phyloP scores from a whole-genome alignment of 495 filamentous ascomycete species.

The Trypethelium eluteriae region DNA sequence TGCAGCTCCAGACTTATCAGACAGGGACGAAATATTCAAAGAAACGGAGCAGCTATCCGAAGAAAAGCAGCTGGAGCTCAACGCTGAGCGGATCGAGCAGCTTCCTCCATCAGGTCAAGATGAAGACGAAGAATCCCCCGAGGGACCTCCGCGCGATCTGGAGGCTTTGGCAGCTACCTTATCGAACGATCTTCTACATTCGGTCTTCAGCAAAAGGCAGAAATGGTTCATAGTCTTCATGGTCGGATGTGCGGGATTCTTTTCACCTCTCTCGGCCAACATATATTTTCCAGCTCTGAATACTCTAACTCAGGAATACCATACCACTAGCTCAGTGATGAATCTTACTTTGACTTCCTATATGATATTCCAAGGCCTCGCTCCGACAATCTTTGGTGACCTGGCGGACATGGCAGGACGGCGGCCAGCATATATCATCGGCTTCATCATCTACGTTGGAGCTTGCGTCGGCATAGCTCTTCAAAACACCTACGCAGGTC shows the following conservation, averaged over 20 bases:
- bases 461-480: conserved; percentile 39
- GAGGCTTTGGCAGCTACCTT: background rate
- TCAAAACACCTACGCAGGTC: conserved; percentile 28
- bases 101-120: background rate
- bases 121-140: background rate
- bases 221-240: conserved; percentile 59
- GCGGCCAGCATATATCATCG: conserved; percentile 37
- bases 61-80: background rate
- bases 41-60: background rate
- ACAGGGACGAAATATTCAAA: too few relatives aligned
- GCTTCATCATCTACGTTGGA: conserved; percentile 36
- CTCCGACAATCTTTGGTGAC: conserved; percentile 36
- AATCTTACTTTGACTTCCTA: conserved; percentile 42
- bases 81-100: too few relatives aligned
- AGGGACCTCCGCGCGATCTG: background rate
- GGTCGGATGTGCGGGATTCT: conserved; percentile 56
- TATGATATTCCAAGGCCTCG: conserved; percentile 34
- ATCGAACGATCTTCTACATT: conserved; percentile 21
- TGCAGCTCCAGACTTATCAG: background rate
- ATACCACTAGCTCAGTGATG: conserved; percentile 39
- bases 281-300: conserved; percentile 74
- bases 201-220: conserved; percentile 48
- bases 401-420: conserved; percentile 39
- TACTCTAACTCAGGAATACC: conserved; percentile 41
- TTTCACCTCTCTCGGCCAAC: conserved; percentile 67